Evolutionary conservation across 441 rosid genomes (phyloP).

Genomic region (Cnidoscolus chayamansa): DNA sequence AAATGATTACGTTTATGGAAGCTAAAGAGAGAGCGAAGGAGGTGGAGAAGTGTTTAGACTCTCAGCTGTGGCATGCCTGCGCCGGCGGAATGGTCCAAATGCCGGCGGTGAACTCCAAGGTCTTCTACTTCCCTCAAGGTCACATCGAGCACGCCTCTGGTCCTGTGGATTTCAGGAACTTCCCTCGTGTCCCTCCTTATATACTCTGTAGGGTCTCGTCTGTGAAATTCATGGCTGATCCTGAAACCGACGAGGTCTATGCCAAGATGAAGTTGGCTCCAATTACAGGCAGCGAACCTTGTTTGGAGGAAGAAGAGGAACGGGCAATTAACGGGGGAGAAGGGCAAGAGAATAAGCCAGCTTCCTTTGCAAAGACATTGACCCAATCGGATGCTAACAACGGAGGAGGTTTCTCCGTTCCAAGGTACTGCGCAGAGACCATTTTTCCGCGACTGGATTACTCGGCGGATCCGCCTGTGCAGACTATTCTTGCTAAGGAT

Average conservation of each 20-base stretch:
- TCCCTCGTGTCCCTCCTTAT: slow-evolving; percentile 45
- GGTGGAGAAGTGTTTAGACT: slow-evolving; percentile 65
- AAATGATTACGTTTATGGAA: slow-evolving; percentile 37
- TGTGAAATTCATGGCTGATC: slow-evolving; percentile 74
- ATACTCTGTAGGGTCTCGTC: slow-evolving; percentile 56
- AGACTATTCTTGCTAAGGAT: slow-evolving; percentile 82
- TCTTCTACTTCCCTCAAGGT: slow-evolving; percentile 93
- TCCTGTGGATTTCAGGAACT: slow-evolving; percentile 51
- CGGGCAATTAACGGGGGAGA: slow-evolving; percentile 28
- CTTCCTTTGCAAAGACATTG: slow-evolving; percentile 88
- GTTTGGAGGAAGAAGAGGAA: slow-evolving; percentile 31
- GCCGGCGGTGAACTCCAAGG: slow-evolving; percentile 71
- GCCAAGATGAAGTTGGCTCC: slow-evolving; percentile 60
- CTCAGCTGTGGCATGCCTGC: slow-evolving; percentile 97
- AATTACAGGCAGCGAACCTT: slow-evolving; percentile 23
- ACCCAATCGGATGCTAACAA: slow-evolving; percentile 99
- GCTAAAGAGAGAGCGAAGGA: slow-evolving; percentile 46
- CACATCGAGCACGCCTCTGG: slow-evolving; percentile 76
- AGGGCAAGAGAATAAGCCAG: slow-evolving; percentile 45
- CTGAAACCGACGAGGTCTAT: slow-evolving; percentile 88
- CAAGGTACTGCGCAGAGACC: slow-evolving; percentile 93
- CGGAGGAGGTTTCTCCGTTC: slow-evolving; percentile 98
- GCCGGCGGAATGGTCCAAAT: slow-evolving; percentile 96
- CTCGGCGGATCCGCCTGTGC: slow-evolving; percentile 92
- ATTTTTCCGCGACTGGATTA: slow-evolving; percentile 87